A percentile compares a stretch with the other conserved stretches of the same genome.
These are phyloP conservation scores for Aspergillus sergii DNA, from an alignment of 2,329 filamentous ascomycete species.

Conservation along the genomic window DNA sequence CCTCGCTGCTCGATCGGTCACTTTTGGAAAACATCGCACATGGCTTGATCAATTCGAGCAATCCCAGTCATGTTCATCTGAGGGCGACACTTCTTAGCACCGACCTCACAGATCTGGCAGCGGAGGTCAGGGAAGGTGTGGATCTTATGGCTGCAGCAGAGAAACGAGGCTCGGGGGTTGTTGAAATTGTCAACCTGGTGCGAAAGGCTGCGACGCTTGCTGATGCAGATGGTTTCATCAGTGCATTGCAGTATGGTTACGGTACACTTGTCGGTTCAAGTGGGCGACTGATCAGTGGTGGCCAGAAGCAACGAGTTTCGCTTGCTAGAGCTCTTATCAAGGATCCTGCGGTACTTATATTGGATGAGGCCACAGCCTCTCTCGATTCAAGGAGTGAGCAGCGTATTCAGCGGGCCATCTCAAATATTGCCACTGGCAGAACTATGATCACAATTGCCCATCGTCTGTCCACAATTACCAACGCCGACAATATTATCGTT, in stretches of 20 bases:
- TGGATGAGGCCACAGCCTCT: conserved; percentile 88
- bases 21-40: conserved; percentile 77
- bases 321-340: conserved; percentile 81
- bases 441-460: conserved; percentile 48
- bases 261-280: conserved; percentile 82
- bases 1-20: conserved; percentile 77
- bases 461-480: conserved; percentile 46
- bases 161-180: conserved; percentile 46
- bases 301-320: conserved; percentile 90
- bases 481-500: conserved; percentile 51
- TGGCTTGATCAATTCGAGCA: conserved; percentile 48
- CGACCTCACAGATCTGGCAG: conserved; percentile 50
- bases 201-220: conserved; percentile 64
- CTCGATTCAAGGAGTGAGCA: conserved; percentile 87
- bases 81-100: conserved; percentile 51
- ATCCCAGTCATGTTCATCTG: conserved; percentile 50
- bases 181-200: conserved; percentile 53
- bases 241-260: conserved; percentile 73
- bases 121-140: conserved; percentile 50
- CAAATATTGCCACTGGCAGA: conserved; percentile 64
- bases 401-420: conserved; percentile 80
- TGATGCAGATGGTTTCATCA: conserved; percentile 68
- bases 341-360: conserved; percentile 78
- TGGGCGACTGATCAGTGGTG: conserved; percentile 79
- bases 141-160: conserved; percentile 51